Conservation (phyloP, 257 asterid species). For the Gardenia jasminoides region DNA sequence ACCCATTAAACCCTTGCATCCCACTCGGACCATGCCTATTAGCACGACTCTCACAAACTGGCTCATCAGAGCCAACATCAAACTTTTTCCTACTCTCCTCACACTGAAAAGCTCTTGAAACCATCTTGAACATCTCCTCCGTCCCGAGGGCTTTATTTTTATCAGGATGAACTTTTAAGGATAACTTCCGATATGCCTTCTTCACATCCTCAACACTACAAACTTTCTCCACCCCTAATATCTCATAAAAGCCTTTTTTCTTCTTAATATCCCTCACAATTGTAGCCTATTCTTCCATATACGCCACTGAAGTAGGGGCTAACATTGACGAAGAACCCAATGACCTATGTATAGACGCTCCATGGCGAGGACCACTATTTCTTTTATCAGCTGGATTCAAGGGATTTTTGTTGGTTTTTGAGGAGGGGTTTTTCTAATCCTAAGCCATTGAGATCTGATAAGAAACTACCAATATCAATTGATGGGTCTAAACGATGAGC, state of each 20-base stretch:
- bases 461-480: conserved; percentile 46
- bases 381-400: conserved; percentile 27
- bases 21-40: conserved; percentile 45
- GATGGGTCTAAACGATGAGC: conserved; percentile 84
- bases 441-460: conserved; percentile 45
- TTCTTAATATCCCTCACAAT: conserved; percentile 67
- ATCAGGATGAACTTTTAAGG: conserved; percentile 95
- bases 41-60: conserved; percentile 54
- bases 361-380: conserved; percentile 52
- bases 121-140: conserved; percentile 95
- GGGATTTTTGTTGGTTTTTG: conserved; percentile 27
- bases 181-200: conserved; percentile 81
- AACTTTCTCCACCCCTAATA: conserved; percentile 70
- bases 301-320: conserved; percentile 33
- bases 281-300: conserved; percentile 66
- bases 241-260: conserved; percentile 88
- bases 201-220: conserved; percentile 71
- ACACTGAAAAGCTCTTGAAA: conserved; percentile 91
- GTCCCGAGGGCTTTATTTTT: conserved; percentile 92
- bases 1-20: conserved; percentile 74
- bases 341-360: conserved; percentile 46
- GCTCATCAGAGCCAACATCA: conserved; percentile 76
- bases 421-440: conserved; percentile 36
- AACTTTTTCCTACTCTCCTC: conserved; percentile 71
- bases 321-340: conserved; percentile 36